A percentile compares a stretch with the other conserved stretches of the same genome.
These are phyloP conservation scores for Saccharomycopsis hybrid DNA, from an alignment of 1,139 yeast genomes.

Conservation along the genomic window DNA sequence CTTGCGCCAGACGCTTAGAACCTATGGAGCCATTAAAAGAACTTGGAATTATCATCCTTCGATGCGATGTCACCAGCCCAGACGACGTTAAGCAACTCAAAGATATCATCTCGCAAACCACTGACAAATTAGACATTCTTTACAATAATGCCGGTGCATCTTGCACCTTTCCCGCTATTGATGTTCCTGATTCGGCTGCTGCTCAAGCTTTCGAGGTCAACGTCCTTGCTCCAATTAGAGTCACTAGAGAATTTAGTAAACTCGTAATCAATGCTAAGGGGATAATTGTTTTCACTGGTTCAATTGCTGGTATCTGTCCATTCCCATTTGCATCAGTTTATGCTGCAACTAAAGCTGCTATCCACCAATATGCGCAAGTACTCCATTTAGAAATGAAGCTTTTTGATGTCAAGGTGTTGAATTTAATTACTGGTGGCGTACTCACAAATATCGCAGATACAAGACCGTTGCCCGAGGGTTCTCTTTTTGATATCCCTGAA, in stretches of 20 bases:
- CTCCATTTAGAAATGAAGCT: constrained; percentile 66
- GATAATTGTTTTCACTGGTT: constrained; percentile 68
- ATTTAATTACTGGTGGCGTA: constrained; percentile 65
- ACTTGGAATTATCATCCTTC: constrained; percentile 29
- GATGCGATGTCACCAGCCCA: constrained; percentile 48
- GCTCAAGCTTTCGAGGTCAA: constrained; percentile 59
- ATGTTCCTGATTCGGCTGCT: constrained; percentile 52
- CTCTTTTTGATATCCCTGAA: constrained; percentile 48
- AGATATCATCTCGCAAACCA: constrained; percentile 32
- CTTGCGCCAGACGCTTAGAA: constrained; percentile 65
- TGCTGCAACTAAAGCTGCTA: constrained; percentile 71
- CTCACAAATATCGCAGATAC: constrained; percentile 53
- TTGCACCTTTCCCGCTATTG: constrained; percentile 67
- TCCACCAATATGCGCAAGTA: constrained; percentile 60
- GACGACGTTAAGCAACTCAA: constrained; percentile 45
- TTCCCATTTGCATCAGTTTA: constrained; percentile 70
- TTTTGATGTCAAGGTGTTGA: constrained; percentile 66
- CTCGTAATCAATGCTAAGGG: constrained; percentile 64
- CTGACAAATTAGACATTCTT: constrained; percentile 48
- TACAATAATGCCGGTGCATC: constrained; percentile 68
- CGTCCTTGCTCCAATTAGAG: constrained; percentile 60
- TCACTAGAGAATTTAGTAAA: constrained; percentile 53
- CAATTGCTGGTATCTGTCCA: constrained; percentile 60
- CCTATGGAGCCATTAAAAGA: constrained; percentile 51
- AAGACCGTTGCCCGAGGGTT: constrained; percentile 48